Conservation (phyloP, 78 protist genomes). For the Pigoraptor vietnamica region DNA sequence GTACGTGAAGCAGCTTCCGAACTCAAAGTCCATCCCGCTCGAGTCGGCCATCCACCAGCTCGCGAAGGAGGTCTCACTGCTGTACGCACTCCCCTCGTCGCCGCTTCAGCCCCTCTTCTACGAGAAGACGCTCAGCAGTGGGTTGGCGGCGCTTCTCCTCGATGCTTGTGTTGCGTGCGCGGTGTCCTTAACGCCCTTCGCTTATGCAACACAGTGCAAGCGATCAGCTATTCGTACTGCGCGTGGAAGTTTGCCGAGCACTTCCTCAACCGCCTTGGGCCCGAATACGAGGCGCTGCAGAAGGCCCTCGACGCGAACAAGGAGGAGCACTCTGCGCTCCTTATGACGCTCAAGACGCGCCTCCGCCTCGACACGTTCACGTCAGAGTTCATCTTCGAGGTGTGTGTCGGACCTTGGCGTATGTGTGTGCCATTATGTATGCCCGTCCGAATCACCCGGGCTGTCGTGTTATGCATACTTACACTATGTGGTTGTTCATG, state of each 20-base stretch:
- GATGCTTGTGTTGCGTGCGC: not conserved
- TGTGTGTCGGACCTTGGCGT: too few species aligned
- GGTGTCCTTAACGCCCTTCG: too few species aligned
- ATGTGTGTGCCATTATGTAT: too few species aligned
- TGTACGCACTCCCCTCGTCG: slow-evolving; percentile 2
- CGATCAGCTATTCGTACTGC: slow-evolving; percentile 1
- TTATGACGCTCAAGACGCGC: not conserved
- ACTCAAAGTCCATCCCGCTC: not conserved
- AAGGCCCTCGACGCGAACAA: not conserved
- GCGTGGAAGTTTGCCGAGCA: slow-evolving; percentile 22
- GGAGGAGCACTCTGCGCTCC: slow-evolving; percentile 3
- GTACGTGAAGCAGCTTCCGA: not conserved
- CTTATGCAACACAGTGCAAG: slow-evolving; percentile 9
- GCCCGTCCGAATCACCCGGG: too few species aligned
- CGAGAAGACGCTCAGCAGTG: not conserved
- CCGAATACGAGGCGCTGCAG: not conserved
- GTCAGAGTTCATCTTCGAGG: not conserved
- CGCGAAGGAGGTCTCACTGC: not conserved
- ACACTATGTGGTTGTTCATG: too few species aligned
- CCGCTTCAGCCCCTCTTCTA: not conserved
- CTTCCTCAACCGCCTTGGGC: slow-evolving; percentile 33
- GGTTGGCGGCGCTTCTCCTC: not conserved
- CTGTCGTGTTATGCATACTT: too few species aligned
- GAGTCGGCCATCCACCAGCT: not conserved
- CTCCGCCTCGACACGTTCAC: slow-evolving; percentile 13